Evolutionary conservation across 2,329 filamentous ascomycete genomes (phyloP), one percentile per base, ranked within the genome.

Genomic region (Dactylellina parvicollis): DNA sequence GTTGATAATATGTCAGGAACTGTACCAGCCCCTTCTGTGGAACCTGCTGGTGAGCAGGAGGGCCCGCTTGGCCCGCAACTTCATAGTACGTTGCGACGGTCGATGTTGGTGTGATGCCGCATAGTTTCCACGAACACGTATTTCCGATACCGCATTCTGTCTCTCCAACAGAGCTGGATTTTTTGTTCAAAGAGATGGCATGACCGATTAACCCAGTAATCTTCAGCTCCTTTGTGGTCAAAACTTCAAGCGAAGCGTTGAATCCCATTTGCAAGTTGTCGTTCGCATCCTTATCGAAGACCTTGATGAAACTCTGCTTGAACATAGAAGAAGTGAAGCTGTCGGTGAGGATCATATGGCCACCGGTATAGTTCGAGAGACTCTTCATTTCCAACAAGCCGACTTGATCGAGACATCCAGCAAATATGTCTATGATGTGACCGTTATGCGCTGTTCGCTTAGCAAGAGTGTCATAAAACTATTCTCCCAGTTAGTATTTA

Each of bases 71-170:
- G 78, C 91, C 92, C 49, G 95, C 94, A 79, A 99, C 96, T 81
- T 99, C 95, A 78, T 98, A 99, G 83, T 98, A 99, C 75, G 99
- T 87, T 74, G 92, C 95, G 78, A 98, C 98, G 79, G 92, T 97
- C 30, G 95, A 89, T 62, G 89, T 90, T 9, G 95, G 95, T 78
- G 98, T 93, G 77, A 99, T 97, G 77, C 92, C 93, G 79, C 95
- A 98, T 94, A 99, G 97, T 83, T 99, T 99, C 95, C 95, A 99
- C 2, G 93, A 94, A 82, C 94, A 98, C 0, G 95, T 99, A 80
- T 98, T 98, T 76, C 95, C 95, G 78, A 99, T 97, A 79, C 95
- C 95, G 78, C 94, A 97, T 80, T 99, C 95, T 0, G 95, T 98
- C 83, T 99, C 95, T 59, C 95, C 95, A 10, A 99, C 95, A 1